These are phyloP conservation scores for Allomyces macrogynus DNA, from an alignment of 192 early-diverging fungal species.

Conservation along the genomic window DNA sequence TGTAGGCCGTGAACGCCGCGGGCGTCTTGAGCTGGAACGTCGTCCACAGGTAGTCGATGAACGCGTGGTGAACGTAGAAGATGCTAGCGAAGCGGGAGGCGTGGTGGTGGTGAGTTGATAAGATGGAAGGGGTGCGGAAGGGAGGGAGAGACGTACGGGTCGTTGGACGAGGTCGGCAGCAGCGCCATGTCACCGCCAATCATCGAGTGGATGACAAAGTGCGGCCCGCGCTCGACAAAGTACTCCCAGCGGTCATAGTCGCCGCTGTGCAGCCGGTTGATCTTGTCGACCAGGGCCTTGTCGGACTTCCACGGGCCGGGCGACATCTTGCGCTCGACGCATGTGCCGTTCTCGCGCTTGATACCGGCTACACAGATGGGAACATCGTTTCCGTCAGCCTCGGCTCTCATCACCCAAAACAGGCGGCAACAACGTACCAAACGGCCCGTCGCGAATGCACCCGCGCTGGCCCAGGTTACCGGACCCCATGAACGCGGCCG, in stretches of 20 bases:
- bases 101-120: too few relatives aligned
- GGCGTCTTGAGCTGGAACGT: constrained; percentile 8
- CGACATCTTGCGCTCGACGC: background rate
- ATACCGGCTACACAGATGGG: too few relatives aligned
- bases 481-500: background rate
- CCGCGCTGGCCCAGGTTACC: background rate
- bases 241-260: constrained; percentile 2
- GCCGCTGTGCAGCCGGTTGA: background rate
- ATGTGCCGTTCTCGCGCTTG: background rate
- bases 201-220: constrained; percentile 9
- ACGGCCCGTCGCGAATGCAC: background rate
- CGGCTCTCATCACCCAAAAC: too few relatives aligned
- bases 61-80: constrained; percentile 25
- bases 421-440: background rate
- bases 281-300: background rate
- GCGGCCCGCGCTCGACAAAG: constrained; percentile 8
- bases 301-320: background rate
- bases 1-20: background rate
- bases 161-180: constrained; percentile 12
- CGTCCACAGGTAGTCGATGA: constrained; percentile 19
- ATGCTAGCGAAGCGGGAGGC: constrained; percentile 3
- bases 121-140: too few relatives aligned
- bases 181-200: constrained; percentile 10
- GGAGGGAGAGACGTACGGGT: constrained; percentile 5
- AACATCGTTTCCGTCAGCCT: too few relatives aligned